Conservation (phyloP, 495 filamentous ascomycete genomes). For the Copromyces sp. region DNA sequence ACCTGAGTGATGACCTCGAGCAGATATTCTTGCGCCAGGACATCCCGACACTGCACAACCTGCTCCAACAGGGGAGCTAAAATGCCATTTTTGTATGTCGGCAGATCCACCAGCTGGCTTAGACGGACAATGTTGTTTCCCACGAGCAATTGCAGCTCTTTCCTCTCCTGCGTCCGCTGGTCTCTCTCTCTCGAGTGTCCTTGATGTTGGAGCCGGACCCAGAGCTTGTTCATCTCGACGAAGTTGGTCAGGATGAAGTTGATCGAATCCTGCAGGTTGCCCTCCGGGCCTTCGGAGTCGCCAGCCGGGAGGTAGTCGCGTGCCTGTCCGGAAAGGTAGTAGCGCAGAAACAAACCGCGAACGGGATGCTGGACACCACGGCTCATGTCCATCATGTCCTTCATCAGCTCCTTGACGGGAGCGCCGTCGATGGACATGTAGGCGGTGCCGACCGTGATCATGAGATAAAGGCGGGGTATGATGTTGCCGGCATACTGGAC, state of each 20-base stretch:
- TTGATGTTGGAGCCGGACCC: constrained; percentile 95
- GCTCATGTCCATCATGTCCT: constrained; percentile 99
- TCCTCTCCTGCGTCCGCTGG: constrained; percentile 82
- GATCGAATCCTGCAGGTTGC: constrained; percentile 93
- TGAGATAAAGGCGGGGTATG: constrained; percentile 88
- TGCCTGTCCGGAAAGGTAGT: constrained; percentile 91
- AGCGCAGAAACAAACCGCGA: constrained; percentile 85
- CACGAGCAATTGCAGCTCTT: constrained; percentile 89
- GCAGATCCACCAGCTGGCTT: constrained; percentile 91
- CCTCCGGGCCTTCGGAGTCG: constrained; percentile 83
- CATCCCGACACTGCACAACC: constrained; percentile 95
- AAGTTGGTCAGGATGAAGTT: constrained; percentile 97
- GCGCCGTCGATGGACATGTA: constrained; percentile 99
- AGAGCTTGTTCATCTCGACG: constrained; percentile 99
- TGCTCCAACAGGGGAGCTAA: constrained; percentile 85
- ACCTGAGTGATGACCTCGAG: constrained; percentile 97
- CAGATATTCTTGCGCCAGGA: constrained; percentile 93
- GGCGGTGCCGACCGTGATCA: constrained; percentile 97
- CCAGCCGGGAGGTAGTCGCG: constrained; percentile 76
- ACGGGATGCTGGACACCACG: constrained; percentile 94
- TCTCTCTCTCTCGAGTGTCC: constrained; percentile 93
- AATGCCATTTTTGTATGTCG: constrained; percentile 85
- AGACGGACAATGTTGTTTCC: constrained; percentile 91
- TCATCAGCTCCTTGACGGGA: constrained; percentile 99
- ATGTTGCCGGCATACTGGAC: constrained; percentile 99